Evolutionary conservation across 371 early-diverging fungal genomes (phyloP).

Genomic region (Syncephalastrum monosporum): DNA sequence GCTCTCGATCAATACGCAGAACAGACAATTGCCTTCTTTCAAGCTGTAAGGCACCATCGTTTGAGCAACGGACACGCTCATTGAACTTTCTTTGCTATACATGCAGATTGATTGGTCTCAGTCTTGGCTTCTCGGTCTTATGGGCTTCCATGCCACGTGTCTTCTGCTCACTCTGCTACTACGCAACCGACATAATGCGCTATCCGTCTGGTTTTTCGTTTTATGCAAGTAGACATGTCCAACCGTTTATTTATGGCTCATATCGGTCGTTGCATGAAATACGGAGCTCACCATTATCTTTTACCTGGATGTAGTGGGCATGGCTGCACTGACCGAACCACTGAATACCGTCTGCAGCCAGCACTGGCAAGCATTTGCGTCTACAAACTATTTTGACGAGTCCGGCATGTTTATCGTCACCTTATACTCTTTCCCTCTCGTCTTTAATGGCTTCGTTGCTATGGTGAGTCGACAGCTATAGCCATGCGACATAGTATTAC

Average conservation of each 20-base stretch:
- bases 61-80: not conserved
- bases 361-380: constrained; percentile 36
- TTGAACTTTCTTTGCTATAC: not conserved
- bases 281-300: not conserved
- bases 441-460: constrained; percentile 38
- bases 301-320: constrained; percentile 29
- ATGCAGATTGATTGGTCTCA: constrained; percentile 51
- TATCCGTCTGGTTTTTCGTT: constrained; percentile 34
- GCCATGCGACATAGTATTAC: not conserved
- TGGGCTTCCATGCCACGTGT: constrained; percentile 39
- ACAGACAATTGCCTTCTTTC: constrained; percentile 20
- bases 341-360: constrained; percentile 38
- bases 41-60: constrained; percentile 20
- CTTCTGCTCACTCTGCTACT: constrained; percentile 21
- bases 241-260: not conserved
- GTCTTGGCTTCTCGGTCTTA: constrained; percentile 31
- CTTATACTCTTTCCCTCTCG: constrained; percentile 44
- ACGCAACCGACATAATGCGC: constrained; percentile 24
- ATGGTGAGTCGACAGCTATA: constrained; percentile 27
- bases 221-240: constrained; percentile 22
- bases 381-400: constrained; percentile 45
- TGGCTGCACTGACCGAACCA: constrained; percentile 32
- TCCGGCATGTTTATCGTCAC: constrained; percentile 44
- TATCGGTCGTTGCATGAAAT: not conserved
- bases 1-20: constrained; percentile 12